Percentiles rank a stretch among this genome's conserved stretches.
These are phyloP conservation scores for Talinum fruticosum DNA, from an alignment of 148 eudicot genomes.

Conservation along the genomic window DNA sequence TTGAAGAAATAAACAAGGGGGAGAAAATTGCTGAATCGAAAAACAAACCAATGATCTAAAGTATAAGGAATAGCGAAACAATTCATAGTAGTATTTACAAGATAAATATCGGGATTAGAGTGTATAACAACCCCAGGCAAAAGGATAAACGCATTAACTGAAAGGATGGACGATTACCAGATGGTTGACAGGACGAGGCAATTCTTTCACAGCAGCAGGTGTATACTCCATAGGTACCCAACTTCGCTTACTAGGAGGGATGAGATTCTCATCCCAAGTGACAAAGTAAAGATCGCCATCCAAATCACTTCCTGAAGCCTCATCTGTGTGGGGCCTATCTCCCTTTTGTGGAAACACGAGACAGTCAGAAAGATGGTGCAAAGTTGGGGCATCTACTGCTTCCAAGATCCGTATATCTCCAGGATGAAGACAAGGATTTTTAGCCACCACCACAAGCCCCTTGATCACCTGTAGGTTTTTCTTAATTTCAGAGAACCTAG, in stretches of 20 bases:
- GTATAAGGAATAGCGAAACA: neutral
- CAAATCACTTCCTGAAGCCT: slow-evolving; percentile 93
- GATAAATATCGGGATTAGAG: neutral
- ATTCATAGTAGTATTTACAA: neutral
- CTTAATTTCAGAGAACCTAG: slow-evolving; percentile 45
- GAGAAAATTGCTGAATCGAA: neutral
- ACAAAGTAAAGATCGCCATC: slow-evolving; percentile 95
- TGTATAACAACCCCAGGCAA: neutral
- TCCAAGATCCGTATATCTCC: slow-evolving; percentile 82
- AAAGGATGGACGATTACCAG: slow-evolving; percentile 37
- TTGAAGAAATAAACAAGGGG: neutral
- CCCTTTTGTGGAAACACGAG: slow-evolving; percentile 89
- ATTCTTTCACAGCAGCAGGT: slow-evolving; percentile 41
- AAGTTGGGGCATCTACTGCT: slow-evolving; percentile 68
- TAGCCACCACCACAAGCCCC: slow-evolving; percentile 68
- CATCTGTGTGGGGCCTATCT: slow-evolving; percentile 81
- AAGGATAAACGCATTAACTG: neutral
- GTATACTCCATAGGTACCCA: slow-evolving; percentile 82
- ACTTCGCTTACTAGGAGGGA: slow-evolving; percentile 81
- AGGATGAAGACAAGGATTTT: slow-evolving; percentile 95
- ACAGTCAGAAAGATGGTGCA: slow-evolving; percentile 78
- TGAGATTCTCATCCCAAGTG: slow-evolving; percentile 73
- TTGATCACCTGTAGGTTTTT: slow-evolving; percentile 46
- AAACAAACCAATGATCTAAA: neutral
- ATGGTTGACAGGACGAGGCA: slow-evolving; percentile 46